phyloP scores from a whole-genome alignment of 352 stramenopile genomes.

The Pythium coloratum region DNA sequence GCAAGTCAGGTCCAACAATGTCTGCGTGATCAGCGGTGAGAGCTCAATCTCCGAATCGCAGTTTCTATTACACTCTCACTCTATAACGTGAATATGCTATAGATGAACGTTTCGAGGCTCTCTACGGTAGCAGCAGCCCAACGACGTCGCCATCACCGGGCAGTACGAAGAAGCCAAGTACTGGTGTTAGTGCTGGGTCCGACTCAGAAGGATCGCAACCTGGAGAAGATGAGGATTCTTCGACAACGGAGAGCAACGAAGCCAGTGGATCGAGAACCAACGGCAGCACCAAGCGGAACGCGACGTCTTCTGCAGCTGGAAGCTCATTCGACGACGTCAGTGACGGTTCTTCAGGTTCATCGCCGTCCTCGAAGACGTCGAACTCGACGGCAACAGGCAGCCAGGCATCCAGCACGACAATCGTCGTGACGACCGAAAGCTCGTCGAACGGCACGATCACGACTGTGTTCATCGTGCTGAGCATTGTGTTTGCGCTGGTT shows the following conservation, averaged over 20 bases:
- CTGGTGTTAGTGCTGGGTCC: too few species aligned
- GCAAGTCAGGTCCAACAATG: not conserved
- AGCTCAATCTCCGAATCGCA: not conserved
- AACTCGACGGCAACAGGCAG: not conserved
- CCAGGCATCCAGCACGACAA: not conserved
- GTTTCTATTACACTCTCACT: not conserved
- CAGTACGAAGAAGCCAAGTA: too few species aligned
- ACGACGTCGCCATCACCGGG: too few species aligned
- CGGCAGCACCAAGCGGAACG: not conserved
- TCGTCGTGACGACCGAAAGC: not conserved
- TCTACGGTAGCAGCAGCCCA: too few species aligned
- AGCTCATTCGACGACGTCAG: not conserved
- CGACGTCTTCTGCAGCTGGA: not conserved
- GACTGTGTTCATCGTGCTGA: too few species aligned
- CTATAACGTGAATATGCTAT: not conserved
- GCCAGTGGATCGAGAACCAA: not conserved
- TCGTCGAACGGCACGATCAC: not conserved
- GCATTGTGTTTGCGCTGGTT: too few species aligned
- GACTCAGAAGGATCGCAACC: too few species aligned
- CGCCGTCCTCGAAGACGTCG: not conserved
- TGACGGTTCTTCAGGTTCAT: not conserved
- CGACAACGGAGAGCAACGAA: too few species aligned
- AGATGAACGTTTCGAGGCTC: not conserved
- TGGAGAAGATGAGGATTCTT: too few species aligned
- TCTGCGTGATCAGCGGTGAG: slow-evolving; percentile 1